Conservation (phyloP, 306 rosid species). For the Adenanthera pavonina region DNA sequence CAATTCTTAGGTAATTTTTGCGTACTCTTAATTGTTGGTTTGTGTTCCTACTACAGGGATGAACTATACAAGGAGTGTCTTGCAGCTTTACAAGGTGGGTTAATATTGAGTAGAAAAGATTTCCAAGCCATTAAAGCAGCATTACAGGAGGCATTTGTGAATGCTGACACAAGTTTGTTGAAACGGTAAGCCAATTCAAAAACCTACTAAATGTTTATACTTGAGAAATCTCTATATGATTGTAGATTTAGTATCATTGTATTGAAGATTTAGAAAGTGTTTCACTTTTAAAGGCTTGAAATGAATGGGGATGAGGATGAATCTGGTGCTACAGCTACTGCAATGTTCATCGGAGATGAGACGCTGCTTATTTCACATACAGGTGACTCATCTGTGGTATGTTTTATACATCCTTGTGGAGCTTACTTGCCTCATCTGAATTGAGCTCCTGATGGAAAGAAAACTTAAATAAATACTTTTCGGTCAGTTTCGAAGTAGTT, state of each 20-base stretch:
- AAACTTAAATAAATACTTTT: constrained; percentile 17
- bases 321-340: constrained; percentile 95
- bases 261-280: constrained; percentile 66
- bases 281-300: constrained; percentile 87
- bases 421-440: constrained; percentile 25
- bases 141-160: constrained; percentile 70
- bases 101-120: constrained; percentile 64
- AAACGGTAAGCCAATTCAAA: constrained; percentile 57
- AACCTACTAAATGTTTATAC: neutral
- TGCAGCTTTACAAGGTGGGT: constrained; percentile 79
- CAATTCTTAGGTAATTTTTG: constrained; percentile 8
- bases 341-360: constrained; percentile 65
- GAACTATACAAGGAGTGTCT: constrained; percentile 91
- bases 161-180: constrained; percentile 68
- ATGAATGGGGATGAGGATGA: constrained; percentile 68
- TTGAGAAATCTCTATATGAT: constrained; percentile 35
- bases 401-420: constrained; percentile 34
- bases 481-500: constrained; percentile 11
- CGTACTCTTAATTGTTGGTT: constrained; percentile 34
- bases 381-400: constrained; percentile 92
- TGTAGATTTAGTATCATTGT: constrained; percentile 44
- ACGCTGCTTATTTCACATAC: constrained; percentile 76
- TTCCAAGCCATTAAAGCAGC: constrained; percentile 68
- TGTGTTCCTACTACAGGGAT: constrained; percentile 61
- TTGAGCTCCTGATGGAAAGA: constrained; percentile 12